Base-by-base conservation (phyloP, 805 yeast genomes). In the Metschnikowia santaceciliae region DNA sequence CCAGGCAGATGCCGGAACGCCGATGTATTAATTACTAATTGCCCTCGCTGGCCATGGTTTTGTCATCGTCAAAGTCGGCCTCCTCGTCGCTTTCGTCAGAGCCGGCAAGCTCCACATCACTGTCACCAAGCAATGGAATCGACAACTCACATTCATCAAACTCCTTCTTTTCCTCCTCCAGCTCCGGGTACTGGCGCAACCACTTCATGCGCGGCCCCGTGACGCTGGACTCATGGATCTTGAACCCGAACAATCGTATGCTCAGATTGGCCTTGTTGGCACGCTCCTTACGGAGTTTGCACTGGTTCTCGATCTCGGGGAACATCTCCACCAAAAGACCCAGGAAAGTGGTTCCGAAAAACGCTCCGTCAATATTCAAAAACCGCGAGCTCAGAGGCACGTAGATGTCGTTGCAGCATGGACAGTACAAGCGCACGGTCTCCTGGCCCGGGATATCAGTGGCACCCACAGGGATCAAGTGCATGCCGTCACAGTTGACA, bases 191-290 rank as follows among this genome's bases (percentile, higher is more conserved):
- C 65, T 82, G 83, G 60, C 98, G 81, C 54, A 92, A 76, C 99
- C 99, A 94, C 61, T 79, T 80, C 98, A 94, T 94, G 59, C 98
- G 79, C n/a, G 95, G 91, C 0, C 99, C 99, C 44, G 87, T 78
- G 32, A 78, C 72, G 42, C 96, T 85, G 49, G 71, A 63, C 64
- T 88, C 92, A 61, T 86, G 81, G 30, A 94, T 76, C 58, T 80
- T 81, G 74, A 94, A 94, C 1, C 99, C 99, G 71, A 88, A 94
- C 43, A 91, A 77, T 65, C 84, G 88, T 62, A 90, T 78, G 46
- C 88, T 86, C 64, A 78, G 85, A 52, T 75, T 79, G 56, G 75
- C 72, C 59, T 79, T 81, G 55, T 81, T 73, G 41, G 69, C 71
- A 46, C 71, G 69, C 51, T 70, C 67, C 51, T 72, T 68, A 61